Percentiles rank a stretch among this genome's conserved stretches.
These are phyloP conservation scores for Trichocomaceae sp. DNA, from an alignment of 2,329 filamentous ascomycete genomes.

Conservation along the genomic window DNA sequence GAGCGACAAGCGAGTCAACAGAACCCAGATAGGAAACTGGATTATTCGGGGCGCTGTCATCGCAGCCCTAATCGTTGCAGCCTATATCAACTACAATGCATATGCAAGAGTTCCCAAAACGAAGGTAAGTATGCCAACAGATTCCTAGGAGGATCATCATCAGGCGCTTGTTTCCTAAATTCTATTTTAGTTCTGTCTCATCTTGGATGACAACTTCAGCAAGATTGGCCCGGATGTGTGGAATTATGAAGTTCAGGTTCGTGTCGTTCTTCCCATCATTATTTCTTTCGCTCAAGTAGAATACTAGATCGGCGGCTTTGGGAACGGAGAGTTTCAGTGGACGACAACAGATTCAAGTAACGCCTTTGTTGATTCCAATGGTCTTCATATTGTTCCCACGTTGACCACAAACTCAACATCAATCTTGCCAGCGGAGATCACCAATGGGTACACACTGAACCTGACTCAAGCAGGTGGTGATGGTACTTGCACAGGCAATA, in stretches of 20 bases:
- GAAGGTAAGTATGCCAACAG: slow-evolving; percentile 13
- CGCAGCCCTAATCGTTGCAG: slow-evolving; percentile 24
- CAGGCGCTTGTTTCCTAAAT: not conserved
- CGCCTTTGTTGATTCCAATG: slow-evolving; percentile 42
- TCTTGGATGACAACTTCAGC: slow-evolving; percentile 48
- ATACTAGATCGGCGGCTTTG: slow-evolving; percentile 38
- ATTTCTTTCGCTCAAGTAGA: slow-evolving; percentile 20
- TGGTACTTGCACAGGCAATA: slow-evolving; percentile 39
- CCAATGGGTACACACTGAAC: slow-evolving; percentile 32
- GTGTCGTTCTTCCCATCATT: slow-evolving; percentile 10
- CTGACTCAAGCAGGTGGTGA: slow-evolving; percentile 30
- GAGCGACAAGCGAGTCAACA: slow-evolving; percentile 10
- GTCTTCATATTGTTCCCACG: slow-evolving; percentile 52
- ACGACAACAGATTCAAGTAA: slow-evolving; percentile 46
- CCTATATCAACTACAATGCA: slow-evolving; percentile 28
- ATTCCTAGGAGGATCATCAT: no score
- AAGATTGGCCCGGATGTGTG: slow-evolving; percentile 39
- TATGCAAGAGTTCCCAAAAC: slow-evolving; percentile 15
- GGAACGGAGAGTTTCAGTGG: slow-evolving; percentile 51
- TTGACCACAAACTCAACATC: slow-evolving; percentile 36
- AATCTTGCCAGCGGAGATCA: slow-evolving; percentile 21
- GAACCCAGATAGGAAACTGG: slow-evolving; percentile 5
- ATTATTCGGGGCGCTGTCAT: slow-evolving; percentile 8
- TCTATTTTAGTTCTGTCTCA: slow-evolving; percentile 40
- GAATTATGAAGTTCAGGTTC: slow-evolving; percentile 45